phyloP scores from a whole-genome alignment of 331 rosid species.

The Stylosanthes scabra region DNA sequence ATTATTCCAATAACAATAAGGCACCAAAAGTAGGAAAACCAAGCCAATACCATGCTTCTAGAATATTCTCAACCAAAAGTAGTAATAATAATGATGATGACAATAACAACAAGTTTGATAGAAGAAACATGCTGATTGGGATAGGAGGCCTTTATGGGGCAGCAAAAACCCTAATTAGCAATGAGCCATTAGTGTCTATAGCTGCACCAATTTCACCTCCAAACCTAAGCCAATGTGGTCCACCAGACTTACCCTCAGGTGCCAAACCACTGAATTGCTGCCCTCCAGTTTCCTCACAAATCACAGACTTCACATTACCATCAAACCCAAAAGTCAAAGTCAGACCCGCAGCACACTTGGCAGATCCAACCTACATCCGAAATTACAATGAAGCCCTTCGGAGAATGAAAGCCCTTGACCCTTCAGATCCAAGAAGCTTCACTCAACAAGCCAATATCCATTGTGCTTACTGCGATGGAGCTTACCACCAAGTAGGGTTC shows the following conservation, averaged over 20 bases:
- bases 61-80: conserved; percentile 21
- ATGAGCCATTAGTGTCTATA: conserved; percentile 39
- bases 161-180: conserved; percentile 24
- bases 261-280: conserved; percentile 49
- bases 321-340: conserved; percentile 3
- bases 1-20: too few relatives aligned
- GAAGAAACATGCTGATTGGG: conserved; percentile 67
- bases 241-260: conserved; percentile 49
- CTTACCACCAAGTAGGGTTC: conserved; percentile 56
- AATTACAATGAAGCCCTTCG: conserved; percentile 52
- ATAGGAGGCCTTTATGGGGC: conserved; percentile 61
- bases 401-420: conserved; percentile 63
- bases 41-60: conserved; percentile 17
- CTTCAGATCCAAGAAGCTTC: conserved; percentile 61
- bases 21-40: conserved; percentile 25
- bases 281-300: conserved; percentile 47
- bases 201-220: conserved; percentile 60
- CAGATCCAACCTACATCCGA: conserved; percentile 35
- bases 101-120: conserved; percentile 19
- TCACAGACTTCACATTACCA: conserved; percentile 47
- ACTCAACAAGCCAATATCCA: conserved; percentile 63
- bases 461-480: conserved; percentile 74
- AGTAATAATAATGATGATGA: background rate
- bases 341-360: conserved; percentile 65
- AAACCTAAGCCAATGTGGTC: conserved; percentile 47